Evolutionary conservation across 108 stramenopile species (phyloP), one percentile per base, ranked within the genome.

Genomic region (Fistulifera solaris): DNA sequence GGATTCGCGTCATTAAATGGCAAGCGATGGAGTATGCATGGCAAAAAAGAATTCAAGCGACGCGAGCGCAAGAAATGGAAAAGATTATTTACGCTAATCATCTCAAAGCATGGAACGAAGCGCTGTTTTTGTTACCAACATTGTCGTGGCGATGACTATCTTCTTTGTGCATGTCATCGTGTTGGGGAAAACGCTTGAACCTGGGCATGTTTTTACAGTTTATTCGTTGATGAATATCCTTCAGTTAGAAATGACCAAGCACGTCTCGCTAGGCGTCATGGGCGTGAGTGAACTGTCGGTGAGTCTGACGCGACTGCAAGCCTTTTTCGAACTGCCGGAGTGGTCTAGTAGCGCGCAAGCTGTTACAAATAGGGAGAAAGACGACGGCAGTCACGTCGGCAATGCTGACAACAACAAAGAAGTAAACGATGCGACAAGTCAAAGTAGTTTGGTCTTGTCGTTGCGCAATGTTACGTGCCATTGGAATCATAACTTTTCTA

Each of bases 1-100:
- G 96, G 15, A 76, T 75, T 19, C 75, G 93, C 11, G 73, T 90
- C 6, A 83, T 94, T 78, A 94, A 94, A 54, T 83, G 88, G 84
- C 59, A 54, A 17, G 93, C 82, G 0, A 88, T 79, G 72, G 93
- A 94, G 68, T 50, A 63, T 1, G 63, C 74, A 23, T 90, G 90
- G 60, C 57, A 70, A 39, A 63, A 80, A 16, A 74, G 87, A 46
- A 90, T 94, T 50, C 46, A 60, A 28, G 31, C 43, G 2, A 70
- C 84, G 12, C 67, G 96, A 39, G 47, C 53, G 8, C 46, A 67
- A 17, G 94, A 97, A 59, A 52, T 83, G 2, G 52, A 63, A 3
- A 71, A 85, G 58, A 80, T 96, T 16, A 56, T 61, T 24, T 54
- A 60, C 40, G 91, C 92, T 15, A 87, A 75, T 48, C 41, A 53